Conservation (phyloP, 2,329 filamentous ascomycete genomes). For the Exophiala spinifera region DNA sequence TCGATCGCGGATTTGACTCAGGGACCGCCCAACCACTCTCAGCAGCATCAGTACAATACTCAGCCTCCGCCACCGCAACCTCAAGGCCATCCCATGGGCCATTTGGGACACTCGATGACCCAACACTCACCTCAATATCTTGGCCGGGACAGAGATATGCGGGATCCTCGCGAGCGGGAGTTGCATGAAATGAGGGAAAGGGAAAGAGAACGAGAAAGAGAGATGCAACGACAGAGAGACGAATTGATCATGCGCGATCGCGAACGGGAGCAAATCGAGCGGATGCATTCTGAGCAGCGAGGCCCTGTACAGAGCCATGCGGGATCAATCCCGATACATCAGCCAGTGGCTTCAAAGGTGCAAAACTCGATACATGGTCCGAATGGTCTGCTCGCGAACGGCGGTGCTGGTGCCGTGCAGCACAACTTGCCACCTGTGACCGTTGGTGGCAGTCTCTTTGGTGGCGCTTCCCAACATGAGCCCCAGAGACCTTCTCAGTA, state of each 20-base stretch:
- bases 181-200: slow-evolving; percentile 62
- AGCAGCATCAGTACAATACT: slow-evolving; percentile 43
- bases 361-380: slow-evolving; percentile 84
- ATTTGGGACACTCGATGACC: slow-evolving; percentile 20
- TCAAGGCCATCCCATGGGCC: slow-evolving; percentile 22
- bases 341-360: slow-evolving; percentile 82
- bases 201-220: slow-evolving; percentile 46
- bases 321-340: slow-evolving; percentile 86
- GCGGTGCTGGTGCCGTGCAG: slow-evolving; percentile 57
- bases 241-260: slow-evolving; percentile 56
- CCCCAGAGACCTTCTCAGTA: slow-evolving; percentile 58
- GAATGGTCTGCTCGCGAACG: slow-evolving; percentile 77
- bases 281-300: slow-evolving; percentile 56
- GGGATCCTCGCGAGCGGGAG: slow-evolving; percentile 41
- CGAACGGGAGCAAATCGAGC: slow-evolving; percentile 52
- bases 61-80: slow-evolving; percentile 32
- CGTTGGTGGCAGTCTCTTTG: slow-evolving; percentile 58
- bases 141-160: slow-evolving; percentile 41
- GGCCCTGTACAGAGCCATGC: slow-evolving; percentile 82
- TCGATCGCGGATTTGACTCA: slow-evolving; percentile 49
- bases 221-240: slow-evolving; percentile 53
- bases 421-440: slow-evolving; percentile 55
- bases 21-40: slow-evolving; percentile 38
- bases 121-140: slow-evolving; percentile 30
- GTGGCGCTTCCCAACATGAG: slow-evolving; percentile 36